Evolutionary conservation across 78 protist species (phyloP).

Genomic region (Planoprotostelium fungivorum): DNA sequence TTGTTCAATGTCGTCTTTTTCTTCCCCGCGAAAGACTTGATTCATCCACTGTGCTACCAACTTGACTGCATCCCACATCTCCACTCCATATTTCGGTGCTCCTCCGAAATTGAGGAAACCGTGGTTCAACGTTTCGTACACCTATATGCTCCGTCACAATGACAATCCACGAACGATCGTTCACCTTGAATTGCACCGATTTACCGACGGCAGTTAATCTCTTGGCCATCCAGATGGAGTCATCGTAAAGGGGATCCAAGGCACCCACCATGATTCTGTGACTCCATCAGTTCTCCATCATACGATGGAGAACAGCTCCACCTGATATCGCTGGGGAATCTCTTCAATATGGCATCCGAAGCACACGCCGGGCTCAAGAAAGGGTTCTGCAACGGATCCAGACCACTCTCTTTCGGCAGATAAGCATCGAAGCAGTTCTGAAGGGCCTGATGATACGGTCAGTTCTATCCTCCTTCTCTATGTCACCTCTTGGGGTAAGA

Average conservation of each 20-base stretch:
- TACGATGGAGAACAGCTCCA: too few relatives aligned
- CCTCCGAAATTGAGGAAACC: background rate
- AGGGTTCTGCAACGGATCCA: background rate
- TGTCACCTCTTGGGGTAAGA: background rate
- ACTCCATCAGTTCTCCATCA: too few relatives aligned
- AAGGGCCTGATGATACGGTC: background rate
- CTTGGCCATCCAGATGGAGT: conserved; percentile 2
- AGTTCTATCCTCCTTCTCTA: too few relatives aligned
- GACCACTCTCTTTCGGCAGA: background rate
- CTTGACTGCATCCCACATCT: background rate
- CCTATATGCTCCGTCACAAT: too few relatives aligned
- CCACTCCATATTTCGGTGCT: background rate
- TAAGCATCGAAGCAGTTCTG: background rate
- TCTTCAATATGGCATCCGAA: background rate
- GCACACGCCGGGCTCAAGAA: background rate
- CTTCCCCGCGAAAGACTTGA: background rate
- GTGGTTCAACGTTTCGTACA: background rate
- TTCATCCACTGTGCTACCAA: background rate
- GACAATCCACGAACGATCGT: too few relatives aligned
- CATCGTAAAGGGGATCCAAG: background rate
- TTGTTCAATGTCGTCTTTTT: too few relatives aligned
- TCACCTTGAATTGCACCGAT: background rate
- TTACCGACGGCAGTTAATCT: background rate
- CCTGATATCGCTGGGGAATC: background rate
- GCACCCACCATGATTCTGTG: background rate